These are phyloP conservation scores for Vachellia pachyceras DNA, from an alignment of 306 rosid genomes.

Conservation along the genomic window DNA sequence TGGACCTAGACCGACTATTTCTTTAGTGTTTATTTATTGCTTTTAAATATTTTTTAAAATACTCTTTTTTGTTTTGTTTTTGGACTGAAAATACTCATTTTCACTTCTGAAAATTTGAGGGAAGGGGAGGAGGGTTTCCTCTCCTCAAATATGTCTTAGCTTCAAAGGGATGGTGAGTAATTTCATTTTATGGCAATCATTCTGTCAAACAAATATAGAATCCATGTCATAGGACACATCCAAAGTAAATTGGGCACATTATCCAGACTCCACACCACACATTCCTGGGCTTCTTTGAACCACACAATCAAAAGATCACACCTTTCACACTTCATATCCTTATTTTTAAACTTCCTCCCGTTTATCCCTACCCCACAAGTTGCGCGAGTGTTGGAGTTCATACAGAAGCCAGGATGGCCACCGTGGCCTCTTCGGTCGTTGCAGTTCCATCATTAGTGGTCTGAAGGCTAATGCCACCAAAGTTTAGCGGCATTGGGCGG, in stretches of 20 bases:
- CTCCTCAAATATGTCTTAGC: neutral
- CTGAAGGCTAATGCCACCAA: neutral
- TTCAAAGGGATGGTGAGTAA: neutral
- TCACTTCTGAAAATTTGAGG: neutral
- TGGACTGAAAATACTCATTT: neutral
- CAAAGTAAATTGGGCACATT: slow-evolving; percentile 9
- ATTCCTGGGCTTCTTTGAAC: slow-evolving; percentile 32
- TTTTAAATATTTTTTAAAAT: no score
- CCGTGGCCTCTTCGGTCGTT: no score
- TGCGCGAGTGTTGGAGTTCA: neutral
- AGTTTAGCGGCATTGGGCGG: slow-evolving; percentile 42
- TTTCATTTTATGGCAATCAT: no score
- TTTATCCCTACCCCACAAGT: neutral
- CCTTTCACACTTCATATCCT: neutral
- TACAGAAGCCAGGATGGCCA: neutral
- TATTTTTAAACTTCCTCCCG: neutral
- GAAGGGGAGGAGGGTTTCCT: neutral
- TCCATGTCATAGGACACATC: no score
- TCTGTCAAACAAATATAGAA: no score
- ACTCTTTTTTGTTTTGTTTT: no score
- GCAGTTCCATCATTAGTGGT: neutral
- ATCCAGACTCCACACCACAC: slow-evolving; percentile 26
- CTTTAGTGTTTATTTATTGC: neutral
- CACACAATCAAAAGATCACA: slow-evolving; percentile 53
- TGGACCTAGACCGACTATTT: no score